Evolutionary conservation across 371 early-diverging fungal species (phyloP), one percentile per base, ranked within the genome.

Genomic region (Rhizopus microsporus): DNA sequence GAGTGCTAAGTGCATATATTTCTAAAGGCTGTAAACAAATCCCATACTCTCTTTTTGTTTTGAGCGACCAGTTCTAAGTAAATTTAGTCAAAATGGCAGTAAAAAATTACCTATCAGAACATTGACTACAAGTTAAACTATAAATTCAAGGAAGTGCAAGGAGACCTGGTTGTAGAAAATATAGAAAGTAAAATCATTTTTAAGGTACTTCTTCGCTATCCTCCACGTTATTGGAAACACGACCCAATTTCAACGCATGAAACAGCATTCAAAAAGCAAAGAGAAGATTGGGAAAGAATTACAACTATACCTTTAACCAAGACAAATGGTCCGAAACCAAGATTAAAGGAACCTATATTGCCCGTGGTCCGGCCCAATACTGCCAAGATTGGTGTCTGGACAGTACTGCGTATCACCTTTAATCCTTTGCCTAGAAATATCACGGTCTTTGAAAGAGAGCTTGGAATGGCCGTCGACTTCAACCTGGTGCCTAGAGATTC

Each of bases 1-100:
- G 58, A 0, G 74, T 72, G 0, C 84, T 77, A 0, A 88, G 90
- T 0, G 88, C 48, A 75, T 1, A 64, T 62, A 15, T 60, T 48
- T 3, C 40, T 45, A 17, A 68, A 59, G 0, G 54, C 54, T 0
- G 23, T 48, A 0, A 53, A 34, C 0, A 80, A 72, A 49, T 77
- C 51, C 71, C 77, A 82, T 0, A 83, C 48, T 1, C 74, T 69
- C 12, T 57, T 58, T 4, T 65, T 48, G 3, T 47, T 35, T 1
- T 39, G 56, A 2, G 65, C 45, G 39, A 71, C 56, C 0, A 54
- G 40, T 30, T 66, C 67, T n/a, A 75, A 33, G n/a, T n/a, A n/a
- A n/a, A n/a, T n/a, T n/a, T n/a, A n/a, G n/a, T n/a, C n/a, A n/a
- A n/a, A n/a, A n/a, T n/a, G n/a, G n/a, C n/a, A n/a, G n/a, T n/a